A percentile compares a stretch with the other conserved stretches of the same genome.
Conservation (phyloP, 2,329 filamentous ascomycete genomes). For the Dryadomyces quercus-mongolicae region DNA sequence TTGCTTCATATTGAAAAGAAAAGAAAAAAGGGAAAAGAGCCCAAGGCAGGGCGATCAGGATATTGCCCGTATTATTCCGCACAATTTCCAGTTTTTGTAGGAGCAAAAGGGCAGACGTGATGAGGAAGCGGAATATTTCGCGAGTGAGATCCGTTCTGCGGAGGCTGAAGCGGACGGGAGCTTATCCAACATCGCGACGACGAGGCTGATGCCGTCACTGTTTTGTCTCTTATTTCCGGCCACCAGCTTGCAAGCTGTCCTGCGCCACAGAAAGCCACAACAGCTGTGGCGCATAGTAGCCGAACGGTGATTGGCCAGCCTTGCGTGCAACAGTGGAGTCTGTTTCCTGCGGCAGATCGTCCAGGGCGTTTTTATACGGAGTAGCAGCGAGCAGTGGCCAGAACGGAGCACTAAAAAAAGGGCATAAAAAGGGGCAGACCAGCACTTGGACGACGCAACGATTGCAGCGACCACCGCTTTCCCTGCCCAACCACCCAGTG, state of each 20-base stretch:
- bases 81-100: too few species aligned
- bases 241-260: neutral
- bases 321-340: neutral
- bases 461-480: neutral
- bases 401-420: neutral
- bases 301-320: neutral
- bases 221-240: neutral
- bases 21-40: neutral
- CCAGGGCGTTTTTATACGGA: too few species aligned
- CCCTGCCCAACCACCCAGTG: too few species aligned
- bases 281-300: neutral
- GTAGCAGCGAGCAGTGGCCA: too few species aligned
- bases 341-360: neutral
- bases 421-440: neutral
- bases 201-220: constrained; percentile 1
- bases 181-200: neutral
- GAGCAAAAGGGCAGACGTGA: too few species aligned
- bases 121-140: too few species aligned
- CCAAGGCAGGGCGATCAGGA: neutral
- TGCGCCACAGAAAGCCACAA: neutral
- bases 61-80: neutral
- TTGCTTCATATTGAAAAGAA: neutral
- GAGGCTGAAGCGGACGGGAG: too few species aligned
- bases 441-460: neutral
- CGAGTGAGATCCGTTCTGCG: too few species aligned